Percentiles rank a stretch among this genome's conserved stretches.
phyloP scores from a whole-genome alignment of 257 asterid genomes.

The Fraxinus anomala region DNA sequence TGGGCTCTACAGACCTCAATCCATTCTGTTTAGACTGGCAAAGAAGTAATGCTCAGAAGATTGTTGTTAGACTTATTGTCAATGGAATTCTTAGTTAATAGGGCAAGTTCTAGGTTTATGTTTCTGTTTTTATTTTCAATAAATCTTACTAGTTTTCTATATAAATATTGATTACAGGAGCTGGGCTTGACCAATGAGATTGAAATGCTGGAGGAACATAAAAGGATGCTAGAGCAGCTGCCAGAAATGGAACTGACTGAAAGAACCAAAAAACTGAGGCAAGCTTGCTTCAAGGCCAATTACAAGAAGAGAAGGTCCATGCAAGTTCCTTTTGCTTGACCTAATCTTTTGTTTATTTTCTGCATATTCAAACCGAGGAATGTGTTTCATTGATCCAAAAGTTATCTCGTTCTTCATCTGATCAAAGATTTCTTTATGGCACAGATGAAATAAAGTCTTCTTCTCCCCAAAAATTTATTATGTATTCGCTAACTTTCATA shows the following conservation, averaged over 20 bases:
- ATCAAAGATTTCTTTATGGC: neutral
- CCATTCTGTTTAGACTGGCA: too few species aligned
- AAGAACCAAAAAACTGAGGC: constrained; percentile 75
- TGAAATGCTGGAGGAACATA: constrained; percentile 75
- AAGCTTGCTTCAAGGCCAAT: constrained; percentile 92
- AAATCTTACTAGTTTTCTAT: too few species aligned
- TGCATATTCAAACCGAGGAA: neutral
- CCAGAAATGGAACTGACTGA: constrained; percentile 85
- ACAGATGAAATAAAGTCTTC: too few species aligned
- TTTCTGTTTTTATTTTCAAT: too few species aligned
- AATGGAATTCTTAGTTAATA: too few species aligned
- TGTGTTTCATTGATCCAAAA: neutral
- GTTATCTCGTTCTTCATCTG: neutral
- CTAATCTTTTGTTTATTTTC: neutral
- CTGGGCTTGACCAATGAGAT: constrained; percentile 67
- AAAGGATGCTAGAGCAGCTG: constrained; percentile 53
- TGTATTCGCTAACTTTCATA: too few species aligned
- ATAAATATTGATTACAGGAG: constrained; percentile 42
- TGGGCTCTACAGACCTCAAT: too few species aligned
- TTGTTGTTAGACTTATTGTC: too few species aligned
- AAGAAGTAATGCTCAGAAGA: too few species aligned
- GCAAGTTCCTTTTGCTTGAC: constrained; percentile 8
- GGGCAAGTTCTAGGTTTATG: too few species aligned
- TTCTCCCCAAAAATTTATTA: too few species aligned
- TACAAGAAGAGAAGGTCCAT: constrained; percentile 80